phyloP scores from a whole-genome alignment of 2,329 filamentous ascomycete species.

The Aphanocladium album region DNA sequence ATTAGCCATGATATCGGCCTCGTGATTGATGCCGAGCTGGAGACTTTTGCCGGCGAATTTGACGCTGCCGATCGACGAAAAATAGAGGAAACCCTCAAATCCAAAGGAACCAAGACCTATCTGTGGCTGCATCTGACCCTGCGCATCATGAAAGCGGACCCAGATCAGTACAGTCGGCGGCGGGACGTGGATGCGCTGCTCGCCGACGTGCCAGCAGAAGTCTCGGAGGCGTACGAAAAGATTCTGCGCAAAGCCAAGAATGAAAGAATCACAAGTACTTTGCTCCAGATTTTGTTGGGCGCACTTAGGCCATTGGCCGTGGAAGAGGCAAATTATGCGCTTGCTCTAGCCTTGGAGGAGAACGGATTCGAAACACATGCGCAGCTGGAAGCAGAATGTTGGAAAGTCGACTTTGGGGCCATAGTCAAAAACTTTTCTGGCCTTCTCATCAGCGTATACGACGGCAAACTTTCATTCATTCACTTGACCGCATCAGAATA shows the following conservation, averaged over 20 bases:
- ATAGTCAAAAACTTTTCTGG: not conserved
- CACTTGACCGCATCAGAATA: slow-evolving; percentile 5
- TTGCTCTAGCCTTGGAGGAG: not conserved
- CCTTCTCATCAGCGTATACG: not conserved
- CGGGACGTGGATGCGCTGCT: not conserved
- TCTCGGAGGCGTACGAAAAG: not conserved
- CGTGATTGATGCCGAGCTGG: slow-evolving; percentile 23
- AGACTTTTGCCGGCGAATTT: slow-evolving; percentile 17
- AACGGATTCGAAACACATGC: not conserved
- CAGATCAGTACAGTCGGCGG: not conserved
- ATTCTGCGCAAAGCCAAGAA: not conserved
- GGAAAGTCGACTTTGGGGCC: not conserved
- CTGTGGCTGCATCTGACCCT: not conserved
- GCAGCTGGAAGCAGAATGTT: not conserved
- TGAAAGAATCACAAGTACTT: not conserved
- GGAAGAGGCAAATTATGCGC: not conserved
- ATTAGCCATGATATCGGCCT: slow-evolving; percentile 29
- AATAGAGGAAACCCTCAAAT: not conserved
- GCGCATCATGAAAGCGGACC: not conserved
- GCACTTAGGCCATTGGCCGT: not conserved
- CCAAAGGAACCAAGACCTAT: not conserved
- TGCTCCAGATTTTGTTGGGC: not conserved
- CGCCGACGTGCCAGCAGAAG: not conserved
- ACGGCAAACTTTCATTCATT: not conserved
- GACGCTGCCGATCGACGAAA: not conserved